These are phyloP conservation scores for Suillus subalutaceus DNA, from an alignment of 768 basidiomycete genomes.

Conservation along the genomic window DNA sequence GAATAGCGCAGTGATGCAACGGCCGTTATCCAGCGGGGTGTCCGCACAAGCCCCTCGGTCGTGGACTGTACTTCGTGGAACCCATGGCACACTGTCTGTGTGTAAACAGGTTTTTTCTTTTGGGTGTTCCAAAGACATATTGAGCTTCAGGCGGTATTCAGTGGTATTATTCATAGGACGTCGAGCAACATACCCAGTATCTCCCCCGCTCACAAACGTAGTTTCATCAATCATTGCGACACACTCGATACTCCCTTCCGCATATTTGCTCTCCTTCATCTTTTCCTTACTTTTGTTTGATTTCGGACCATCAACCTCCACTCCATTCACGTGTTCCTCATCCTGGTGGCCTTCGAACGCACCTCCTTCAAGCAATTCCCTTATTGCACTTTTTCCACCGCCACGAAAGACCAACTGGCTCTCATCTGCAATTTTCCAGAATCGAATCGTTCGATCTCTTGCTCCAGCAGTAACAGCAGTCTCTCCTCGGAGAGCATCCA, in stretches of 20 bases:
- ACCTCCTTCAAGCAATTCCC: slow-evolving; percentile 82
- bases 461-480: slow-evolving; percentile 87
- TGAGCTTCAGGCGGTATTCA: slow-evolving; percentile 45
- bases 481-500: slow-evolving; percentile 85
- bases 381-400: slow-evolving; percentile 81
- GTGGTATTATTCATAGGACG: slow-evolving; percentile 7
- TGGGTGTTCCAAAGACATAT: slow-evolving; percentile 89
- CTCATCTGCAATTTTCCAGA: slow-evolving; percentile 97
- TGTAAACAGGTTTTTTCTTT: slow-evolving; percentile 96
- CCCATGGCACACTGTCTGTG: slow-evolving; percentile 86
- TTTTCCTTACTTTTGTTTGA: slow-evolving; percentile 35
- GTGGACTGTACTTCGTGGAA: slow-evolving; percentile 70
- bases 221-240: slow-evolving; percentile 96
- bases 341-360: slow-evolving; percentile 59
- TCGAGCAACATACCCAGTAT: slow-evolving; percentile 77
- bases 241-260: slow-evolving; percentile 91
- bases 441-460: slow-evolving; percentile 88
- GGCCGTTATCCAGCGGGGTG: slow-evolving; percentile 91
- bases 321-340: slow-evolving; percentile 47
- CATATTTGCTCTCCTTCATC: slow-evolving; percentile 52
- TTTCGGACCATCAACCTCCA: slow-evolving; percentile 34
- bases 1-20: slow-evolving; percentile 84
- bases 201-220: slow-evolving; percentile 91
- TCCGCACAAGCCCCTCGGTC: slow-evolving; percentile 72
- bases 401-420: slow-evolving; percentile 95